Evolutionary conservation across 768 basidiomycete species (phyloP), one percentile per base, ranked within the genome.

Genomic region (Galerina marginata): DNA sequence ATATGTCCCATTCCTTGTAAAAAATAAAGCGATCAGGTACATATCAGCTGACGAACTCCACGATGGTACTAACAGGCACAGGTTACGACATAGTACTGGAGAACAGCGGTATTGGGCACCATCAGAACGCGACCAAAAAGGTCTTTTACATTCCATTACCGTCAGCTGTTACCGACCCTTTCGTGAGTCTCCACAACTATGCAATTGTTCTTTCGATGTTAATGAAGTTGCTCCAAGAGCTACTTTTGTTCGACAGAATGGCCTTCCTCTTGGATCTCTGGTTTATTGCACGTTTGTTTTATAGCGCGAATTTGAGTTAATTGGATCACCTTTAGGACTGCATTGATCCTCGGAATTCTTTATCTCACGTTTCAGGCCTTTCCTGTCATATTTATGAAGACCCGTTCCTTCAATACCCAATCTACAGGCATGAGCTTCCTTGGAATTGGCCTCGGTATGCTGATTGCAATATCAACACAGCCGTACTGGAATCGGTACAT

Each of bases 101-200:
- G 79, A 92, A 61, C 25, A 70, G 4, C 68, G 76, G 9, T 86
- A 85, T 64, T 84, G 81, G 66, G 83, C 91, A 0, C 86, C 88
- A 1, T 61, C 87, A 3, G 93, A 94, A 51, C 75, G 70, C 40
- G 71, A 74, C 4, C 72, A 84, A 20, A 75, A 73, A 33, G 79
- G 76, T 45, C 69, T 93, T 9, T 26, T 71, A 3, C 63, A 65
- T 11, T 82, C 86, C 0, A 76, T 94, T 29, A 36, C 78, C 12
- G 65, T 85, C 59, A 91, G 88, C 64, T 87, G 87, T 63, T 87
- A 81, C 54, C 85, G 77, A 6, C 92, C 93, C 1, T 93, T 95
- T 70, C 76, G 91, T 91, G 69, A 54, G 89, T 75, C 15, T 20
- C 14, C 5, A 57, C 9, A 16, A 26, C 14, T 29, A 37, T 45